These are phyloP conservation scores for Talaromyces sp. DNA, from an alignment of 2,329 filamentous ascomycete genomes.

Conservation along the genomic window DNA sequence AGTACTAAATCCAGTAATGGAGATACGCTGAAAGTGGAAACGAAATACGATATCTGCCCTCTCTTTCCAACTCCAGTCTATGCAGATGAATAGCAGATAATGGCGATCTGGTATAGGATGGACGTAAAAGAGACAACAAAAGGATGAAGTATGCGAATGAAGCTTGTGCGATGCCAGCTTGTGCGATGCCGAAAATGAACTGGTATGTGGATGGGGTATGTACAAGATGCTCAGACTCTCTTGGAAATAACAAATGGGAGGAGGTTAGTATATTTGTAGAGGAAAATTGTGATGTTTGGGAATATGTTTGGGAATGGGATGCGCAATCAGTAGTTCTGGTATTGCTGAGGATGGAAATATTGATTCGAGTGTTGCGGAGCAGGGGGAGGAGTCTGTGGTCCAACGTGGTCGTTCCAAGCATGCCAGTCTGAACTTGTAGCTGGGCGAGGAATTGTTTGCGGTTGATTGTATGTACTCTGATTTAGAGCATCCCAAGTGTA, in stretches of 20 bases:
- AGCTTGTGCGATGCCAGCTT: background rate
- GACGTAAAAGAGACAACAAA: conserved; percentile 5
- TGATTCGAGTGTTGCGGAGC: conserved; percentile 29
- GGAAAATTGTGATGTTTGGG: background rate
- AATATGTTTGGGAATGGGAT: background rate
- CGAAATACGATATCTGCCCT: background rate
- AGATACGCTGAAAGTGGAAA: background rate
- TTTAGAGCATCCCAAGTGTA: conserved; percentile 38
- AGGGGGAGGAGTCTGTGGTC: conserved; percentile 28
- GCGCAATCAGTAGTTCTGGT: conserved; percentile 1
- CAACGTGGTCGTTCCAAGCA: conserved; percentile 25
- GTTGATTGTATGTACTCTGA: conserved; percentile 22
- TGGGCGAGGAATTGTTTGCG: conserved; percentile 4
- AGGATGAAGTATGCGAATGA: background rate
- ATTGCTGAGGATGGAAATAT: conserved; percentile 19
- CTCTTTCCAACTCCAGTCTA: conserved; percentile 1
- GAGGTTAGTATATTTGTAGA: background rate
- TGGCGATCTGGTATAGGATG: conserved; percentile 1
- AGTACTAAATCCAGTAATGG: background rate
- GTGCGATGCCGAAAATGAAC: background rate
- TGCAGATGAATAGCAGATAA: background rate
- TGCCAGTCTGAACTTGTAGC: conserved; percentile 27
- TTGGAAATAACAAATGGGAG: background rate
- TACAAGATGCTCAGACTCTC: background rate
- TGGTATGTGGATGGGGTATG: background rate